Evolutionary conservation across 495 filamentous ascomycete genomes (phyloP), one percentile per base, ranked within the genome.

Genomic region (Sporormia fimetaria): DNA sequence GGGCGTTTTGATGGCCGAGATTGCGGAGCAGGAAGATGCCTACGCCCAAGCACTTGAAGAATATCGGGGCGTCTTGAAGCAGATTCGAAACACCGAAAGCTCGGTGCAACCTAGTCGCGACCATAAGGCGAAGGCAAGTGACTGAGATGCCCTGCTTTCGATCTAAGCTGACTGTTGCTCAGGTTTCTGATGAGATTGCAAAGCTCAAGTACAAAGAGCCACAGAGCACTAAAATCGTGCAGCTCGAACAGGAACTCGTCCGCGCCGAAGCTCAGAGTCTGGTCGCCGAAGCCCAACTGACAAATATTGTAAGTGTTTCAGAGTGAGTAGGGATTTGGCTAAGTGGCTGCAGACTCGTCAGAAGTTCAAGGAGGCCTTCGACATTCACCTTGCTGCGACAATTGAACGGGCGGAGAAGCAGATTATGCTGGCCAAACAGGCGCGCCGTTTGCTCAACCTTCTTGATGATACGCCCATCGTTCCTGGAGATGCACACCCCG

Each of bases 381-480:
- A 85, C 48, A 59, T 81, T 38, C 86, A 95, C 51, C 77, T 87
- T 44, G 75, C 81, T 7, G 87, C 85, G 23, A 79, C 83, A 9
- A 86, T 96, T 51, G 90, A 96, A 65, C 82, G 88, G 29, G 85
- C 85, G 8, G 90, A 96, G 63, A 96, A 96, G 67, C 88, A 95
- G 62, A 80, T 81, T 46, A 80, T 98, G 40, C 75, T 98, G 15
- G 92, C 92, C 21, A 77, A 77, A 30, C 87, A 98, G 54, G 86
- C 83, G 10, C 79, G 84, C 23, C 76, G 85, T 21, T 69, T 98
- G 31, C 65, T 98, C 14, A 76, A 84, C 42, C 76, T 86, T 34
- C 70, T 98, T n/a, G 90, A 98, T 56, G 88, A 94, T 60, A 79
- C 77, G 0, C 82, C 90, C 2, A 75, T 94, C 12, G 80, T 94